A percentile compares a stretch with the other conserved stretches of the same genome.
Conservation (phyloP, 2,329 filamentous ascomycete genomes). For the Aureobasidium sp. region DNA sequence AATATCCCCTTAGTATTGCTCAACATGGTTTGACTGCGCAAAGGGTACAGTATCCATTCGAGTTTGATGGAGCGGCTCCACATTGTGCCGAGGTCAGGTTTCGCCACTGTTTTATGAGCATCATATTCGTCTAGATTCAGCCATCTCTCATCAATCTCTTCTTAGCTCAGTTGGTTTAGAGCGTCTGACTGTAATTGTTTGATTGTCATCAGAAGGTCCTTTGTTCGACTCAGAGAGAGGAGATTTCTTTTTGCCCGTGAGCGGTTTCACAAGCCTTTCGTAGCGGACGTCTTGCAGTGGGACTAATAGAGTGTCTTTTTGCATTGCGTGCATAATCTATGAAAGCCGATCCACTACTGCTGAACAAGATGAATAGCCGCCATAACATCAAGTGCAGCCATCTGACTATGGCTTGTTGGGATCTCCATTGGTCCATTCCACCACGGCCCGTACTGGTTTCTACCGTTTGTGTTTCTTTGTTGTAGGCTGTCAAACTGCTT, state of each 20-base stretch:
- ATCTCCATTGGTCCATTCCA: slow-evolving; percentile 25
- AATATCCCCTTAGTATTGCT: neutral
- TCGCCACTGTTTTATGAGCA: too few relatives aligned
- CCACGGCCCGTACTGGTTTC: slow-evolving; percentile 27
- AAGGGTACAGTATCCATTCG: too few relatives aligned
- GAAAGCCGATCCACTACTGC: neutral
- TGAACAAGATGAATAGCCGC: slow-evolving; percentile 22
- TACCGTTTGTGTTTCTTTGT: slow-evolving; percentile 23
- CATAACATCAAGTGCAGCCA: slow-evolving; percentile 27
- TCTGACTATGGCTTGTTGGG: slow-evolving; percentile 24
- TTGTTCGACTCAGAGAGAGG: slow-evolving; percentile 15
- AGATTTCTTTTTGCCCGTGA: neutral
- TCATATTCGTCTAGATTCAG: neutral
- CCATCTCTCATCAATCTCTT: neutral
- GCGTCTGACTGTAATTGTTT: slow-evolving; percentile 13
- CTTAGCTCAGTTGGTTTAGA: slow-evolving; percentile 15
- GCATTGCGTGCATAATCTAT: neutral
- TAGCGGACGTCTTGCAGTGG: neutral
- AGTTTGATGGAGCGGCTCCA: neutral
- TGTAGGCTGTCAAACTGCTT: slow-evolving; percentile 22
- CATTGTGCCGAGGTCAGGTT: neutral
- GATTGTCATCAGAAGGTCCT: slow-evolving; percentile 14
- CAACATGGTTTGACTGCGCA: neutral
- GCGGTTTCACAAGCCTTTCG: neutral
- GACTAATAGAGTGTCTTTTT: neutral